Evolutionary conservation across 1,139 yeast genomes (phyloP).

Genomic region (Pichia kudriavzevii): DNA sequence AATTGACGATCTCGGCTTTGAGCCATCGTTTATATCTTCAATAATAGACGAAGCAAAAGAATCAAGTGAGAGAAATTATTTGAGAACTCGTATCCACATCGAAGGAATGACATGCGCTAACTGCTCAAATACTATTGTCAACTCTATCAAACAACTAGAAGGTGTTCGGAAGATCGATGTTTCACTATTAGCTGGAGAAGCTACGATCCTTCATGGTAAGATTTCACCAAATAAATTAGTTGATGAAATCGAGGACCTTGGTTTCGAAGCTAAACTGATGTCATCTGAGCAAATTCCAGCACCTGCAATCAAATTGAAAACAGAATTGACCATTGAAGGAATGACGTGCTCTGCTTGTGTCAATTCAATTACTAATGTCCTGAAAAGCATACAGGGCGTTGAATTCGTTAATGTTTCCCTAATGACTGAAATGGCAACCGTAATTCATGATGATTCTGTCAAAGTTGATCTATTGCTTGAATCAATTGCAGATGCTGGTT

Average conservation of each 20-base stretch:
- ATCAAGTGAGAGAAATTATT: no score
- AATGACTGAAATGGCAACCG: constrained; percentile 63
- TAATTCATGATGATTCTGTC: constrained; percentile 35
- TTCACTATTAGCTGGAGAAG: constrained; percentile 70
- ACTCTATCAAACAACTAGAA: constrained; percentile 37
- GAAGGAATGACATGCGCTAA: constrained; percentile 88
- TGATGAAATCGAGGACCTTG: constrained; percentile 61
- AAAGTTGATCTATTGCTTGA: constrained; percentile 35
- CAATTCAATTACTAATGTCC: constrained; percentile 49
- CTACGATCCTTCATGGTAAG: constrained; percentile 43
- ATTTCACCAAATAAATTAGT: constrained; percentile 31
- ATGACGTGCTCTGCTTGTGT: constrained; percentile 90
- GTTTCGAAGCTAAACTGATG: constrained; percentile 42
- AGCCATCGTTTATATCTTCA: constrained; percentile 22
- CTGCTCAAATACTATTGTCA: constrained; percentile 60
- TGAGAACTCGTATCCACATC: constrained; percentile 18
- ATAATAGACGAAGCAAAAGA: no score
- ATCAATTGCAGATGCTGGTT: constrained; percentile 68
- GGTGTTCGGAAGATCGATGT: constrained; percentile 52
- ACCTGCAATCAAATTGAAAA: constrained; percentile 22
- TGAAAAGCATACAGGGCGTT: constrained; percentile 44
- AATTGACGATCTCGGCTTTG: constrained; percentile 79
- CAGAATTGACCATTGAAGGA: constrained; percentile 37
- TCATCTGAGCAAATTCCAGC: constrained; percentile 6
- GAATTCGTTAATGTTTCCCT: constrained; percentile 50